Evolutionary conservation across 331 rosid species (phyloP), one percentile per base, ranked within the genome.

Genomic region (Pyracantha coccinea): DNA sequence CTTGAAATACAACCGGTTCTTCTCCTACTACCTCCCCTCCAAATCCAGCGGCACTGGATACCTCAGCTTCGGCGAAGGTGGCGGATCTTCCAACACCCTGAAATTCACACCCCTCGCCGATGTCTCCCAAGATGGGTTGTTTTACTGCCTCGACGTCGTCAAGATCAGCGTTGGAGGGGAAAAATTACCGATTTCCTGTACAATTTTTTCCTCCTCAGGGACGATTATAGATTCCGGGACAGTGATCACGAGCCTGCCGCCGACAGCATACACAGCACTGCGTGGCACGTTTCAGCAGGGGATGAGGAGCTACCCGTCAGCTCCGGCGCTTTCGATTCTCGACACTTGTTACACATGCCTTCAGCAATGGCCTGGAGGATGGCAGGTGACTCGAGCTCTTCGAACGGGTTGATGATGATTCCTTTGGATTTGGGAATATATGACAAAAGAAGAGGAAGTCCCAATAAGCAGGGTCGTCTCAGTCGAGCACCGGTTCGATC

Each of bases 21-120:
- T 93, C 82, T 88, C 98, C 33, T 93, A 93, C 67, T 93, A 97
- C 47, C 88, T 93, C 11, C 98, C 97, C 2, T 71, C 89, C 69
- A 76, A 78, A 20, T 4, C 90, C 1, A 86, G 89, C 65, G 19
- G 73, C 24, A 76, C 84, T 2, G 97, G 97, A 11, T 70, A 75
- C 47, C 87, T 91, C 28, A 29, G 79, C 57, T 91, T 91, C 11
- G 59, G 59, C 24, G 8, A 54, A 54, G 59, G 24, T 13, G 59
- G 59, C 59, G 2, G 5, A n/a, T 19, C 59, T 54, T 54, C 59
- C 2, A 1, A 14, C 0, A 3, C 73, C 19, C 57, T 85, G 53
- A 68, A 86, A 45, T 93, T 79, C 89, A 86, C 92, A 7, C 85
- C 93, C 85, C 7, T 32, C 61, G 20, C 21, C 83, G 4, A 2